Percentiles rank a stretch among this genome's conserved stretches.
Conservation (phyloP, 768 basidiomycete species). For the Gymnopilus junonius region DNA sequence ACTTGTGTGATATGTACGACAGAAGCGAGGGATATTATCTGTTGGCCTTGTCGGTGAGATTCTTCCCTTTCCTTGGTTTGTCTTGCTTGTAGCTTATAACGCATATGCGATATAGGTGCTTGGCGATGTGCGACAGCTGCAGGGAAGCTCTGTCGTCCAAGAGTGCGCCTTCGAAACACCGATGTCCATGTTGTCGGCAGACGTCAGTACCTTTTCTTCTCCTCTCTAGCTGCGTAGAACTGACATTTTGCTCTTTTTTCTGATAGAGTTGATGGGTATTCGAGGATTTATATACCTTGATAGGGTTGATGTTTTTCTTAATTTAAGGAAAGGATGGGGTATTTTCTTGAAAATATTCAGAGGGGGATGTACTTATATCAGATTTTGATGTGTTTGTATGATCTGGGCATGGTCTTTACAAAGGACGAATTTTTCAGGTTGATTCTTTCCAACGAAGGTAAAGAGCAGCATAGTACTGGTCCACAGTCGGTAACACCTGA, state of each 20-base stretch:
- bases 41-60: slow-evolving; percentile 82
- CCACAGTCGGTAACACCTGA: too few species aligned
- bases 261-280: slow-evolving; percentile 56
- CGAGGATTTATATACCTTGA: slow-evolving; percentile 64
- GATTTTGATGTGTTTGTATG: too few species aligned
- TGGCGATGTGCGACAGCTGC: slow-evolving; percentile 70
- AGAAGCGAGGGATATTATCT: slow-evolving; percentile 73
- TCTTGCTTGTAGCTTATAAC: not conserved
- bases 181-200: slow-evolving; percentile 71
- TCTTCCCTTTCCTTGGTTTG: not conserved
- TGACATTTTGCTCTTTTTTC: slow-evolving; percentile 18
- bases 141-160: slow-evolving; percentile 62
- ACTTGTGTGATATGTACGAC: slow-evolving; percentile 73
- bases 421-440: too few species aligned
- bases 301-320: too few species aligned
- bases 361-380: too few species aligned
- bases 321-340: too few species aligned
- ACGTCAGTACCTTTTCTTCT: slow-evolving; percentile 34
- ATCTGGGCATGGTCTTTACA: too few species aligned
- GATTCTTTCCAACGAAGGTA: too few species aligned
- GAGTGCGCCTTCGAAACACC: slow-evolving; percentile 58
- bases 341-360: too few species aligned
- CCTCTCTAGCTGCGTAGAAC: slow-evolving; percentile 12
- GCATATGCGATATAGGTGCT: slow-evolving; percentile 42
- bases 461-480: too few species aligned